These are phyloP conservation scores for Aspergillus luchuensis DNA, from an alignment of 2,329 filamentous ascomycete species.

Conservation along the genomic window DNA sequence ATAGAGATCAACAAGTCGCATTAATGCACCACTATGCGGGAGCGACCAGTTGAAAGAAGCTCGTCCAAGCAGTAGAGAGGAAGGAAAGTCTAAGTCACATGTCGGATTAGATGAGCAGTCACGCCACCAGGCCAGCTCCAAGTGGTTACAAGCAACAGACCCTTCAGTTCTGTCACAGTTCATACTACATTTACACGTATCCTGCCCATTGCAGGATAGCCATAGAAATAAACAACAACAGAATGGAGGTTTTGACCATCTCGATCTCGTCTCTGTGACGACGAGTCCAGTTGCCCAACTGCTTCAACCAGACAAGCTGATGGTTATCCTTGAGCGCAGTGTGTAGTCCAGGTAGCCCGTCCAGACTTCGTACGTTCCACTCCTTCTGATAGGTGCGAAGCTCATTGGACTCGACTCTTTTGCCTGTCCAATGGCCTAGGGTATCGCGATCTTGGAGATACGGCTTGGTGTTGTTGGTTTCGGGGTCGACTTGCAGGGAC, in stretches of 20 bases:
- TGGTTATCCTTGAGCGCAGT: conserved; percentile 55
- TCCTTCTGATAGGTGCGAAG: conserved; percentile 59
- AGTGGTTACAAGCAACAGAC: not conserved
- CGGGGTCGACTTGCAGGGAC: conserved; percentile 40
- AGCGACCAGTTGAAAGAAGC: not conserved
- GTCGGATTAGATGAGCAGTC: not conserved
- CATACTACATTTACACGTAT: conserved; percentile 9
- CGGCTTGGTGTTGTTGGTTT: conserved; percentile 24
- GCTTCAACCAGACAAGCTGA: conserved; percentile 51
- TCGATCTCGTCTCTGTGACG: conserved; percentile 25
- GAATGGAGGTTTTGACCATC: conserved; percentile 21
- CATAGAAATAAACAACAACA: conserved; percentile 24
- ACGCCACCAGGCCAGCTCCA: not conserved
- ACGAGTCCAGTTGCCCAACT: conserved; percentile 30
- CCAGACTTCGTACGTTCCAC: conserved; percentile 60
- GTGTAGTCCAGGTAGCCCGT: conserved; percentile 61
- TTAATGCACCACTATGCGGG: too few relatives aligned
- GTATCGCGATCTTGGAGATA: conserved; percentile 59
- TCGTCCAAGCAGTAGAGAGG: not conserved
- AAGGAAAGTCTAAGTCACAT: not conserved
- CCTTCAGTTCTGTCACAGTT: not conserved
- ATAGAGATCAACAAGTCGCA: too few relatives aligned
- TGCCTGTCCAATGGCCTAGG: conserved; percentile 55
- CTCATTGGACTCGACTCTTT: conserved; percentile 53
- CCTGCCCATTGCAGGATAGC: conserved; percentile 22